Evolutionary conservation across 768 basidiomycete genomes (phyloP), one percentile per base, ranked within the genome.

Genomic region (Termitomyces sp.): DNA sequence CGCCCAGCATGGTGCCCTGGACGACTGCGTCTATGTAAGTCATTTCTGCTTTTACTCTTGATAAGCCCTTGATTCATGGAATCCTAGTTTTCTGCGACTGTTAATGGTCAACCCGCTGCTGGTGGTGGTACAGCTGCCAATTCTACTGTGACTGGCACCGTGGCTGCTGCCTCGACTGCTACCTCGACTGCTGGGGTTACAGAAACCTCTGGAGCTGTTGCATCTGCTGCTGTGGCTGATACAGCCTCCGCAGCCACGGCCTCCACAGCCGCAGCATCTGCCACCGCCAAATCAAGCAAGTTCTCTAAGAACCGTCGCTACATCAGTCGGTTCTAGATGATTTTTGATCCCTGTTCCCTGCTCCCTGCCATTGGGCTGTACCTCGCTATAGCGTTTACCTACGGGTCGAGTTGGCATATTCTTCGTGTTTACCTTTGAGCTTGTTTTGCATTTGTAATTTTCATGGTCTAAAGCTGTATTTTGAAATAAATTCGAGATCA

Each of bases 1-100:
- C 45, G 84, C 79, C 17, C 83, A 83, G 60, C 86, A 82, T 59
- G 84, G 84, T 56, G 67, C 70, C 21, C 63, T 84, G 32, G 82
- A 87, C 64, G 85, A 88, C 63, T 72, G 71, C 48, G 64, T 81
- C 67, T 86, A 86, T 68, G 79, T 84, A 58, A 60, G 51, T 15
- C 42, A 26, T 17, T 9, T 21, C 52, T 57, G 19, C 24, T 37
- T 35, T 59, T 42, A 8, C 26, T 37, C 49, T 0, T 35, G 5
- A 19, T n/a, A 51, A 21, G 50, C 45, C 32, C 42, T 22, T 53
- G 26, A 49, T 38, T 58, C 45, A 49, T 50, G 47, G 38, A 41
- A 56, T 34, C 50, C 15, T 40, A 72, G 73, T 73, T 74, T 62
- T 73, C 72, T 51, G 64, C 65, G 38, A 58, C 58, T 45, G 68